Conservation (phyloP, 2,329 filamentous ascomycete genomes). For the Graphilbum ipis-grandicollis region DNA sequence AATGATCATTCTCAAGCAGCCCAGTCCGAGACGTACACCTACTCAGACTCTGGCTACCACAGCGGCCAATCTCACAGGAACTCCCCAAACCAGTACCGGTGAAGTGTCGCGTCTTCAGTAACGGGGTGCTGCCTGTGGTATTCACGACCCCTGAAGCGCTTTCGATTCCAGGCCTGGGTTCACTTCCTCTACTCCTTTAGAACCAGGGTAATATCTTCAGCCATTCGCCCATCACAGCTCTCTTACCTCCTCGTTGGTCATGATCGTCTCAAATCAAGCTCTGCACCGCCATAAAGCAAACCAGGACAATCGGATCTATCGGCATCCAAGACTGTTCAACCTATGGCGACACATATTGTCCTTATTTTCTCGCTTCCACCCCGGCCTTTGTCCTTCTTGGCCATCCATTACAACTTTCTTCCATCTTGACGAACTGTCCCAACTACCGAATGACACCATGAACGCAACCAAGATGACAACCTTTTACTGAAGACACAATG, state of each 20-base stretch:
- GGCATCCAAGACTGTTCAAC: too few species aligned
- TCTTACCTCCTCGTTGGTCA: constrained; percentile 30
- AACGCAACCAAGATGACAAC: neutral
- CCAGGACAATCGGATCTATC: too few species aligned
- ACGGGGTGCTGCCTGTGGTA: constrained; percentile 25
- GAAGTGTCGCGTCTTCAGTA: constrained; percentile 36
- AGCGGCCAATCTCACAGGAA: constrained; percentile 28
- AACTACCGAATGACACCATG: neutral
- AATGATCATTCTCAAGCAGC: constrained; percentile 27
- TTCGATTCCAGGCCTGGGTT: constrained; percentile 28
- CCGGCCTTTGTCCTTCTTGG: neutral
- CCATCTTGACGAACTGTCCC: neutral
- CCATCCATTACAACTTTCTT: too few species aligned
- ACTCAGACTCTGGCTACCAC: constrained; percentile 38
- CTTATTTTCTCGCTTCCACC: constrained; percentile 5
- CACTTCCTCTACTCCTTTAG: constrained; percentile 30
- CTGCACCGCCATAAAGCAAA: constrained; percentile 16
- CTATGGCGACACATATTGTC: neutral
- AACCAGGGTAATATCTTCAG: constrained; percentile 15
- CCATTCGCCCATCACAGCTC: constrained; percentile 27
- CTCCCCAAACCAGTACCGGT: constrained; percentile 25
- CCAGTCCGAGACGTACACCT: constrained; percentile 21
- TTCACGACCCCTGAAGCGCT: constrained; percentile 22
- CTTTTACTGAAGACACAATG: neutral
- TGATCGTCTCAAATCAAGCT: constrained; percentile 21